Conservation (phyloP, 208 protist genomes). For the Leishmania gerbilli region DNA sequence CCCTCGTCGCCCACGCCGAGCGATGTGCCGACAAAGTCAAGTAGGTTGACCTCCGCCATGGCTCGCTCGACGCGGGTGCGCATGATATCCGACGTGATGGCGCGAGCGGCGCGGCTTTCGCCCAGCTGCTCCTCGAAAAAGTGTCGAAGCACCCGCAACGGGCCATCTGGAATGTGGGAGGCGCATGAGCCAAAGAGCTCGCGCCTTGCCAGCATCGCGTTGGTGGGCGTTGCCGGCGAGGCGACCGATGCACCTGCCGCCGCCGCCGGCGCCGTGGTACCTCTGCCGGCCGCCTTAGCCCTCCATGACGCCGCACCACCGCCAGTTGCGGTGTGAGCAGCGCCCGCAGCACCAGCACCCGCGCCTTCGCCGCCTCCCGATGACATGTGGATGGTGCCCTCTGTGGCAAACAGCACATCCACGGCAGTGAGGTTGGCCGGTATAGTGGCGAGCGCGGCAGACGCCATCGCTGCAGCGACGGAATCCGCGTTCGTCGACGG, state of each 20-base stretch:
- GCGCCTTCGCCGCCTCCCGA: constrained; percentile 9
- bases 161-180: constrained; percentile 40
- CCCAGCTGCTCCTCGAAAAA: constrained; percentile 64
- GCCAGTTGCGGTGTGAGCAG: background rate
- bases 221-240: constrained; percentile 10
- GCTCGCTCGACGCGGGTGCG: constrained; percentile 69
- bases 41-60: constrained; percentile 55
- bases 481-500: constrained; percentile 13
- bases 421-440: constrained; percentile 24
- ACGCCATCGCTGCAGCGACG: constrained; percentile 14
- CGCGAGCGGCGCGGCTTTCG: constrained; percentile 56
- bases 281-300: constrained; percentile 13
- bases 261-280: constrained; percentile 7
- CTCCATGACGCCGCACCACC: constrained; percentile 23
- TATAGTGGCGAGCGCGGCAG: constrained; percentile 15
- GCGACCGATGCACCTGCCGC: background rate
- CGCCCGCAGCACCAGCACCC: background rate
- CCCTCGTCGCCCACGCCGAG: constrained; percentile 39
- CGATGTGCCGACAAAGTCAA: constrained; percentile 47
- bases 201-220: constrained; percentile 24
- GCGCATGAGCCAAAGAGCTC: constrained; percentile 21
- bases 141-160: constrained; percentile 53
- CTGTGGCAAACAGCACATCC: constrained; percentile 32
- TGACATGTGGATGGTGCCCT: constrained; percentile 22
- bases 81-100: constrained; percentile 67